Conservation (phyloP, 1,139 yeast species). For the Williopsis jadinii region DNA sequence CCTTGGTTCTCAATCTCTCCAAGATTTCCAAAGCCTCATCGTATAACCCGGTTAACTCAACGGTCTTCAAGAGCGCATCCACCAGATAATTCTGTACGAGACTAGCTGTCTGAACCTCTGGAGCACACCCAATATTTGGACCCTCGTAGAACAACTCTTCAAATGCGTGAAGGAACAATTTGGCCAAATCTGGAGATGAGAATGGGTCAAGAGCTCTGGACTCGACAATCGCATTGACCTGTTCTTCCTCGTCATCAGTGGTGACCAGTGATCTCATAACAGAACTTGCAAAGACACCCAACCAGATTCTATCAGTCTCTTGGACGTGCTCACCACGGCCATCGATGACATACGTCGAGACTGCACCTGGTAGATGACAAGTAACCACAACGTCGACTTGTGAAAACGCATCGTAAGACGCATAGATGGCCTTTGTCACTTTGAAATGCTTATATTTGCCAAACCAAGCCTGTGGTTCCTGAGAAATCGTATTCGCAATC, state of each 20-base stretch:
- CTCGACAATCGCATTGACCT: slow-evolving; percentile 52
- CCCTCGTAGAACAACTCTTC: slow-evolving; percentile 63
- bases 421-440: slow-evolving; percentile 64
- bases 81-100: slow-evolving; percentile 66
- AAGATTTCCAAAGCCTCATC: slow-evolving; percentile 58
- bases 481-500: slow-evolving; percentile 56
- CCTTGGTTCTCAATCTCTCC: slow-evolving; percentile 34
- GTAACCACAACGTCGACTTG: slow-evolving; percentile 69
- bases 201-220: slow-evolving; percentile 66
- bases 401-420: slow-evolving; percentile 70
- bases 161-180: slow-evolving; percentile 57
- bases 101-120: slow-evolving; percentile 64
- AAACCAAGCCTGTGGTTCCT: slow-evolving; percentile 61
- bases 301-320: slow-evolving; percentile 53
- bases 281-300: slow-evolving; percentile 76
- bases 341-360: slow-evolving; percentile 65
- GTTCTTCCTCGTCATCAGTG: slow-evolving; percentile 62
- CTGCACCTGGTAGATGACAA: slow-evolving; percentile 73
- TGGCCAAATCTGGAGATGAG: slow-evolving; percentile 39
- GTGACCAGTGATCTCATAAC: slow-evolving; percentile 65
- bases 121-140: slow-evolving; percentile 53
- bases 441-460: slow-evolving; percentile 74
- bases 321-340: slow-evolving; percentile 38
- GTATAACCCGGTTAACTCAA: slow-evolving; percentile 63
- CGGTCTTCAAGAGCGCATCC: slow-evolving; percentile 69